Conservation (phyloP, 306 rosid genomes). For the Castanea sativa region DNA sequence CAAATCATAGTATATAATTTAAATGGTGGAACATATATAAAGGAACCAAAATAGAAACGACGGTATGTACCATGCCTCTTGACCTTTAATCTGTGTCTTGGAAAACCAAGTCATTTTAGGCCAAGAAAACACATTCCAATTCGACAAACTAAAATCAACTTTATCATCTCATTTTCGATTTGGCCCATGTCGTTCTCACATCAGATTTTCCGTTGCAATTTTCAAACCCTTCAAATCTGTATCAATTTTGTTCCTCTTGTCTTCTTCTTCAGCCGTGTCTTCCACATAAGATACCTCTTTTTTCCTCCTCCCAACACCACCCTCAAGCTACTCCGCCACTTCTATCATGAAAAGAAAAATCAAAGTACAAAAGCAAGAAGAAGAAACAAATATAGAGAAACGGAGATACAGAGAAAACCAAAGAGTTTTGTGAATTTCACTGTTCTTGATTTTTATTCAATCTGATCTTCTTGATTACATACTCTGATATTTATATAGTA, state of each 20-base stretch:
- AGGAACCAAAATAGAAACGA: not conserved
- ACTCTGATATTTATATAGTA: no score
- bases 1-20: not conserved
- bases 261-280: slow-evolving; percentile 13
- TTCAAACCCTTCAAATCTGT: slow-evolving; percentile 29
- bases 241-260: slow-evolving; percentile 33
- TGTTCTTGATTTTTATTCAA: no score
- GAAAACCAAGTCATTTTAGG: not conserved
- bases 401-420: no score
- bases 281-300: slow-evolving; percentile 10
- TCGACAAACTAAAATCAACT: not conserved
- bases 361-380: no score
- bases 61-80: not conserved
- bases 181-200: slow-evolving; percentile 20
- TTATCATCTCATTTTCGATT: slow-evolving; percentile 36
- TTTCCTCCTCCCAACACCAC: slow-evolving; percentile 14
- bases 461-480: no score
- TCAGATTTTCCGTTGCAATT: slow-evolving; percentile 20
- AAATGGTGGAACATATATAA: not conserved
- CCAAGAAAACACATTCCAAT: not conserved
- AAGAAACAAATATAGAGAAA: no score
- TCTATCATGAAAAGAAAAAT: not conserved
- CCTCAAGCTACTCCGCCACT: slow-evolving; percentile 60
- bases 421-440: no score
- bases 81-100: not conserved